A percentile compares a stretch with the other conserved stretches of the same genome.
phyloP scores from a whole-genome alignment of 805 yeast genomes.

The Cyberlindnera galapagoensis region DNA sequence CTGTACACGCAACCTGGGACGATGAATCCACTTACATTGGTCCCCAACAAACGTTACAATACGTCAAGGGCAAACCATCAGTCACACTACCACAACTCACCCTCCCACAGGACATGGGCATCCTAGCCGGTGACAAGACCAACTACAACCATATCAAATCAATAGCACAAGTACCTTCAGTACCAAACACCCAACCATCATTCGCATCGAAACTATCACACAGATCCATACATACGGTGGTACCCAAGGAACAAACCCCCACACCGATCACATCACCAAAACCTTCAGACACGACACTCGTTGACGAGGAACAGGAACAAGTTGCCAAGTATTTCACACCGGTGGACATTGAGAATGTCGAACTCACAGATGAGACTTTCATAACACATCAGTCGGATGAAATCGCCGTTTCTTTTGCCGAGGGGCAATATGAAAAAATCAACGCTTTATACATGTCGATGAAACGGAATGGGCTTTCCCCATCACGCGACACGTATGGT shows the following conservation, averaged over 20 bases:
- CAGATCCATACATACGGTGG: slow-evolving; percentile 2
- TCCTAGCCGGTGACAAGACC: too few relatives aligned
- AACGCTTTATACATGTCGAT: slow-evolving; percentile 34
- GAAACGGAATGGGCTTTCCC: slow-evolving; percentile 37
- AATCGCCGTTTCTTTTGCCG: slow-evolving; percentile 23
- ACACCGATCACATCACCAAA: slow-evolving; percentile 4
- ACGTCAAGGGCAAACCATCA: too few relatives aligned
- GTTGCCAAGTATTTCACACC: slow-evolving; percentile 17
- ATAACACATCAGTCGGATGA: slow-evolving; percentile 25
- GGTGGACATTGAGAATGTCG: slow-evolving; percentile 13
- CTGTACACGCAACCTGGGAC: slow-evolving; percentile 9
- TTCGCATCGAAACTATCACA: slow-evolving; percentile 4
- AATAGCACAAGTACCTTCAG: background rate
- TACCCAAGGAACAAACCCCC: slow-evolving; percentile 1
- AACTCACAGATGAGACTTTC: slow-evolving; percentile 24
- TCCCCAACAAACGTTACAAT: too few relatives aligned
- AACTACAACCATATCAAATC: too few relatives aligned
- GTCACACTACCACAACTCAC: too few relatives aligned
- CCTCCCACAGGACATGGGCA: background rate
- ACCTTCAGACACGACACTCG: slow-evolving; percentile 2
- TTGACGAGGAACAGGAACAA: slow-evolving; percentile 3
- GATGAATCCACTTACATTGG: too few relatives aligned
- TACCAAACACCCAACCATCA: slow-evolving; percentile 1
- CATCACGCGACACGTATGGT: slow-evolving; percentile 47
- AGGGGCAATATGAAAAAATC: slow-evolving; percentile 28